Percentiles rank a stretch among this genome's conserved stretches.
These are phyloP conservation scores for Hortaea werneckii DNA, from an alignment of 2,329 filamentous ascomycete genomes.

Conservation along the genomic window DNA sequence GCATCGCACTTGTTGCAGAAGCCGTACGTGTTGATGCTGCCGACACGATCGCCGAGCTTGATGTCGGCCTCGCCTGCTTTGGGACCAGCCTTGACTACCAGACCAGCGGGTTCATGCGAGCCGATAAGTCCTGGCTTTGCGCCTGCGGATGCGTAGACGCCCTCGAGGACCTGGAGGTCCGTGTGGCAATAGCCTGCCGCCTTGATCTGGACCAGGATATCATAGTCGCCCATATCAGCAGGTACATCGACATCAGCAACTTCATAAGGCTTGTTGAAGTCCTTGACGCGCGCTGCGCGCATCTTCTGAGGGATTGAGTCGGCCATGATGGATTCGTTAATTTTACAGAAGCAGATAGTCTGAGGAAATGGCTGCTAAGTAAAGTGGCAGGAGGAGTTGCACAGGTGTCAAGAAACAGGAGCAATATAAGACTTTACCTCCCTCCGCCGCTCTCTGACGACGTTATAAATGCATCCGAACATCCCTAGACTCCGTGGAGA, in stretches of 20 bases:
- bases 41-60: not conserved
- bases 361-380: no score
- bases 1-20: constrained; percentile 5
- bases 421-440: no score
- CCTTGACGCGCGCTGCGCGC: constrained; percentile 5
- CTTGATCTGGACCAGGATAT: constrained; percentile 6
- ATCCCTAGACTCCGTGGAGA: no score
- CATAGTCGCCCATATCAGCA: constrained; percentile 1
- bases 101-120: constrained; percentile 3
- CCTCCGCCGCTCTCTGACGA: no score
- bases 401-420: no score
- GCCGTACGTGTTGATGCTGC: constrained; percentile 4
- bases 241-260: constrained; percentile 3
- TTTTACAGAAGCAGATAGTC: no score
- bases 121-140: constrained; percentile 4
- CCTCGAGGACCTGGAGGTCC: constrained; percentile 4
- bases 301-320: constrained; percentile 3
- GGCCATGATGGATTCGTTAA: constrained; percentile 1
- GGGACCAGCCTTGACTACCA: constrained; percentile 3
- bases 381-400: no score
- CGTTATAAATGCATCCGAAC: no score
- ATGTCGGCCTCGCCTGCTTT: constrained; percentile 1
- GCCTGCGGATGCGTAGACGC: constrained; percentile 3
- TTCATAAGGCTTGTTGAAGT: constrained; percentile 7
- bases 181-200: constrained; percentile 7